Evolutionary conservation across 176 grass and related monocot species (phyloP), one percentile per base, ranked within the genome.

Genomic region (Aegilops tauschii): DNA sequence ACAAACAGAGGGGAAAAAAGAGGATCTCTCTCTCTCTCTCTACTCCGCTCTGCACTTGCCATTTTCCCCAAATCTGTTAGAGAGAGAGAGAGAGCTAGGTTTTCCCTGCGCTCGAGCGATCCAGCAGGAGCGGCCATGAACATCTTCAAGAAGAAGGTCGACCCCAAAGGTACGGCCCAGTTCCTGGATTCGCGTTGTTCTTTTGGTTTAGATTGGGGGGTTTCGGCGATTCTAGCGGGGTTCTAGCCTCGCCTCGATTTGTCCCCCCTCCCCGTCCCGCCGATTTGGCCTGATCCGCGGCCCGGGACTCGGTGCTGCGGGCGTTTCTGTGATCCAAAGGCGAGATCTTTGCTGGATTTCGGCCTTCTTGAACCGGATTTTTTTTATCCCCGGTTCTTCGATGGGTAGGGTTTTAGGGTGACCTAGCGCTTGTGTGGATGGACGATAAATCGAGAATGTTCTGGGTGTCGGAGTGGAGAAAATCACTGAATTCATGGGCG

Each of bases 121-220:
- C 74, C 59, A 73, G 47, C 76, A 87, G 16, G 16, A 54, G 50
- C 50, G 5, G 68, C 89, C 91, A 95, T 98, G 96, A 95, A 98
- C 78, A 92, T 98, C 83, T 98, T 98, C 88, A 95, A 90, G 93
- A 98, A 96, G 96, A 98, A 98, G 80, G 78, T 89, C 50, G 91
- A 93, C 28, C 93, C 96, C 62, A 98, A 98, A 98, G 93, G 96
- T 95, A 45, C 79, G 86, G 17, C 76, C 32, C 35, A 0, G 1
- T 81, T 82, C 59, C 69, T 79, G 11, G 87, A 86, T 88, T 80
- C 64, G 65, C 21, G 72, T 35, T 29, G 30, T 40, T 65, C 3
- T 31, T 80, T 65, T 11, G 18, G 6, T 17, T 39, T 6, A 44
- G 37, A 54, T 20, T 44, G 28, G 47, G 84, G 40, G 21, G 64